These are phyloP conservation scores for Fusarium papillatum DNA, from an alignment of 2,329 filamentous ascomycete species.

Conservation along the genomic window DNA sequence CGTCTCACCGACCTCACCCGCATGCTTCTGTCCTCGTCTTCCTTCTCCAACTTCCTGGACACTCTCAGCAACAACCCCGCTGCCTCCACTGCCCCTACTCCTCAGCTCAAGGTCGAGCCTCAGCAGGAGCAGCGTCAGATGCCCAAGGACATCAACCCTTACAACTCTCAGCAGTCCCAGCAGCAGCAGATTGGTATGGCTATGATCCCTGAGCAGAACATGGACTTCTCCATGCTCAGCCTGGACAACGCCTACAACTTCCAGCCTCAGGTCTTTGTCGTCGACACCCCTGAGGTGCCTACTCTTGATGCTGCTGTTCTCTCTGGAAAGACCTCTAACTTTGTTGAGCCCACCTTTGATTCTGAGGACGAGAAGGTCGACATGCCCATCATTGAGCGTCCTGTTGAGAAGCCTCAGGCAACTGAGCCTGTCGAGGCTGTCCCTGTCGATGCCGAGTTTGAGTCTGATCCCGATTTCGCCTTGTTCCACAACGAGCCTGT, in stretches of 20 bases:
- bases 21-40: slow-evolving; percentile 84
- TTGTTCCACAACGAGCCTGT: slow-evolving; percentile 66
- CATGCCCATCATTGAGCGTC: slow-evolving; percentile 65
- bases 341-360: slow-evolving; percentile 60
- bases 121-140: slow-evolving; percentile 63
- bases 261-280: slow-evolving; percentile 80
- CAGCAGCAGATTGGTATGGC: slow-evolving; percentile 84
- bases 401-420: slow-evolving; percentile 51
- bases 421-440: slow-evolving; percentile 45
- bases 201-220: slow-evolving; percentile 83
- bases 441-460: slow-evolving; percentile 67
- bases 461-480: slow-evolving; percentile 72
- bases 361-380: slow-evolving; percentile 69
- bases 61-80: slow-evolving; percentile 74
- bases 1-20: slow-evolving; percentile 83
- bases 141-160: slow-evolving; percentile 77
- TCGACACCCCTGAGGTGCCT: slow-evolving; percentile 79
- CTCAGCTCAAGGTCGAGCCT: slow-evolving; percentile 55
- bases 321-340: slow-evolving; percentile 78
- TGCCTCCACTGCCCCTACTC: slow-evolving; percentile 48
- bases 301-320: slow-evolving; percentile 72
- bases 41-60: slow-evolving; percentile 86
- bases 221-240: slow-evolving; percentile 81
- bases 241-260: slow-evolving; percentile 71
- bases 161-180: slow-evolving; percentile 66